These are phyloP conservation scores for Coniophora puteana DNA, from an alignment of 1,284 basidiomycete genomes.

Conservation along the genomic window DNA sequence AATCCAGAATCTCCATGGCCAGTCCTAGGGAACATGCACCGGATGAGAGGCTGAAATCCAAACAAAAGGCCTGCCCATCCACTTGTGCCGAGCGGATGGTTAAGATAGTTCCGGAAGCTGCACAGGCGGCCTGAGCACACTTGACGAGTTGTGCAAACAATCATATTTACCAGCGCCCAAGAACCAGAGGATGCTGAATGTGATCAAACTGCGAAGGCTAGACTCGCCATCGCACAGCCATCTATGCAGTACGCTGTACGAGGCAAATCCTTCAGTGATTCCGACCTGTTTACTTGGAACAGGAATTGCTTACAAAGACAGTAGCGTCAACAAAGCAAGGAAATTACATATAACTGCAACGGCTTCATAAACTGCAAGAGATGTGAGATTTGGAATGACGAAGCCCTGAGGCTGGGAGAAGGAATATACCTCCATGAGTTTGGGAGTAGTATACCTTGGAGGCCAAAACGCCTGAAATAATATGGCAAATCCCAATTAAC, in stretches of 20 bases:
- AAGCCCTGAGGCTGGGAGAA: background rate
- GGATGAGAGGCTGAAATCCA: constrained; percentile 14
- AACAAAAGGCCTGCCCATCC: constrained; percentile 12
- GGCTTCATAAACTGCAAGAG: constrained; percentile 19
- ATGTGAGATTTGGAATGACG: constrained; percentile 5
- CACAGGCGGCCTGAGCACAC: constrained; percentile 1
- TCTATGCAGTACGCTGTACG: constrained; percentile 16
- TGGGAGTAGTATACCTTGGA: constrained; percentile 13
- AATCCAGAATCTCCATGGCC: constrained; percentile 19
- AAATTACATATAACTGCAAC: constrained; percentile 13
- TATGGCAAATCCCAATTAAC: constrained; percentile 13
- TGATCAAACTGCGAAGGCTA: constrained; percentile 13
- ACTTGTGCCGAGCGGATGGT: constrained; percentile 16
- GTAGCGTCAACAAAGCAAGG: constrained; percentile 11
- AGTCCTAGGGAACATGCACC: constrained; percentile 14
- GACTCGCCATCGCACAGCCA: constrained; percentile 14
- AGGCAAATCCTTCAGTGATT: constrained; percentile 1
- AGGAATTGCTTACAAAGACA: constrained; percentile 17
- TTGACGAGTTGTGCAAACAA: background rate
- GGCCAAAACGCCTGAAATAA: constrained; percentile 14
- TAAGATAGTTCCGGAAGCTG: constrained; percentile 15
- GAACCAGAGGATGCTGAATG: constrained; percentile 20
- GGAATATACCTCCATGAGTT: constrained; percentile 20
- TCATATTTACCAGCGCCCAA: constrained; percentile 15
- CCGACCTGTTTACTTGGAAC: background rate